Conservation (phyloP, 805 yeast species). For the Hanseniaspora occidentalis region DNA sequence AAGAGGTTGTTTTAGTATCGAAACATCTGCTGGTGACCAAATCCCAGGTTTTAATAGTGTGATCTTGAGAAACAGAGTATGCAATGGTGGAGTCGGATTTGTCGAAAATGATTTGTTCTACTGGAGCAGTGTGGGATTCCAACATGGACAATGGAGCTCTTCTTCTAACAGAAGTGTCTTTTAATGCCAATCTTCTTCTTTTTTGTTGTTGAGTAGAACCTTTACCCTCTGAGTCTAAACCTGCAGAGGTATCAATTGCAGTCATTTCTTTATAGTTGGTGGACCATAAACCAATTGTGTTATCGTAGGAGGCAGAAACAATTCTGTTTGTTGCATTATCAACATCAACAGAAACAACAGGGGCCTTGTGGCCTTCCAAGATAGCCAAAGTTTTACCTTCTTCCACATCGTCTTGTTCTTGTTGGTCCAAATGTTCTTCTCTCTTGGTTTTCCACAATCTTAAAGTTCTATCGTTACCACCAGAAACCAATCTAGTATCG, state of each 20-base stretch:
- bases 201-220: slow-evolving; percentile 75
- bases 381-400: slow-evolving; percentile 73
- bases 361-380: slow-evolving; percentile 79
- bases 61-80: slow-evolving; percentile 93
- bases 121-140: slow-evolving; percentile 78
- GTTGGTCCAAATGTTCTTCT: slow-evolving; percentile 20
- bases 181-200: slow-evolving; percentile 70
- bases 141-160: slow-evolving; percentile 70
- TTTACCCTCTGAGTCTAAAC: slow-evolving; percentile 31
- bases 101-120: slow-evolving; percentile 73
- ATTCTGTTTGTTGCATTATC: slow-evolving; percentile 43
- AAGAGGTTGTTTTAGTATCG: slow-evolving; percentile 80
- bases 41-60: slow-evolving; percentile 94
- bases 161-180: slow-evolving; percentile 64
- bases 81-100: slow-evolving; percentile 64
- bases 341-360: slow-evolving; percentile 70
- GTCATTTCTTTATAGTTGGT: slow-evolving; percentile 77
- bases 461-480: slow-evolving; percentile 79
- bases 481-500: slow-evolving; percentile 64
- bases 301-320: slow-evolving; percentile 76
- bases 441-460: slow-evolving; percentile 74
- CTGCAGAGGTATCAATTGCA: slow-evolving; percentile 36
- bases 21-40: slow-evolving; percentile 73
- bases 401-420: slow-evolving; percentile 37
- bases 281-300: slow-evolving; percentile 78